A percentile compares a stretch with the other conserved stretches of the same genome.
phyloP scores from a whole-genome alignment of 305 asterid species.

The Rubia peregrina region DNA sequence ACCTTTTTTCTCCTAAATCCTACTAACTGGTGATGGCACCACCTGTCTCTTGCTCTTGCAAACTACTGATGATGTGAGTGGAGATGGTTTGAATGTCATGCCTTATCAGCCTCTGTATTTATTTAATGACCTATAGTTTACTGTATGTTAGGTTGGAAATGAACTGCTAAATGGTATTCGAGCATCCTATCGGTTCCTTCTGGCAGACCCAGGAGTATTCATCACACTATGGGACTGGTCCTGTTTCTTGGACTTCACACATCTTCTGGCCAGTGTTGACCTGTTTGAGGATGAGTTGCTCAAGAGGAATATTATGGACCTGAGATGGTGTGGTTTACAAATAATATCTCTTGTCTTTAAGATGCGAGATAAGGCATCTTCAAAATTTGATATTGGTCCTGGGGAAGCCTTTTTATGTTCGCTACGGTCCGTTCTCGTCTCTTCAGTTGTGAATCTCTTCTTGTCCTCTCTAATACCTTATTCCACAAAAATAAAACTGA shows the following conservation, averaged over 20 bases:
- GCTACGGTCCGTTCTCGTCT: constrained; percentile 44
- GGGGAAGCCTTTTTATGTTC: constrained; percentile 49
- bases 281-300: constrained; percentile 25
- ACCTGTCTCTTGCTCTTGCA: background rate
- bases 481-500: background rate
- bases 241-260: constrained; percentile 50
- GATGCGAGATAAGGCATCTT: constrained; percentile 44
- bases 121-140: constrained; percentile 11
- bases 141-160: constrained; percentile 39
- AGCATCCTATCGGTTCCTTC: constrained; percentile 65
- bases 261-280: constrained; percentile 27
- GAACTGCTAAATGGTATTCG: constrained; percentile 52
- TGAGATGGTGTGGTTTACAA: constrained; percentile 63
- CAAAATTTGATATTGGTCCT: constrained; percentile 37
- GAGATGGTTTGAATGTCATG: background rate
- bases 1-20: background rate
- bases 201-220: constrained; percentile 56
- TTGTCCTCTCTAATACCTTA: background rate
- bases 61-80: background rate
- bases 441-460: constrained; percentile 2
- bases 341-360: constrained; percentile 43
- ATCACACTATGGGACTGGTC: constrained; percentile 86
- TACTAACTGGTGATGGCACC: background rate
- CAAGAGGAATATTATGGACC: constrained; percentile 37
- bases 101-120: background rate